A percentile compares a stretch with the other conserved stretches of the same genome.
Evolutionary conservation across 305 asterid species (phyloP).

Genomic region (Fraxinus baroniana): DNA sequence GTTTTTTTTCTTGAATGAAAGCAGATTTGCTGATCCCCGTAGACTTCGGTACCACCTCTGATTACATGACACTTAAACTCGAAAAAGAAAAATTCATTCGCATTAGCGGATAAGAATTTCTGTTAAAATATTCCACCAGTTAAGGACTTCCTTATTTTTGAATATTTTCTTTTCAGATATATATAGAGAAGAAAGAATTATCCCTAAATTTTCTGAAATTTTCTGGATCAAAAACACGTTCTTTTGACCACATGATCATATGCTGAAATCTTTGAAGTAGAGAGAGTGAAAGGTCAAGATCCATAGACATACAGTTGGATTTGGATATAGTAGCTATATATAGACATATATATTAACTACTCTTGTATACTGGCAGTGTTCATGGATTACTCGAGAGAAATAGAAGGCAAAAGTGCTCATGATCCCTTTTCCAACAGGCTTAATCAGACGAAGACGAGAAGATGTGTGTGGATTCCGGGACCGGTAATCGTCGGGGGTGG

Average conservation of each 20-base stretch:
- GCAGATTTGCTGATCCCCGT: constrained; percentile 45
- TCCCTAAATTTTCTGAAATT: constrained; percentile 20
- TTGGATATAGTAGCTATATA: not conserved
- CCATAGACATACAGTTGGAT: constrained; percentile 2
- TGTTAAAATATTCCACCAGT: constrained; percentile 31
- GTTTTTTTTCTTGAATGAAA: constrained; percentile 24
- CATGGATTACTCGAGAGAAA: constrained; percentile 45
- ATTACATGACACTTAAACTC: constrained; percentile 19
- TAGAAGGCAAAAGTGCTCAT: constrained; percentile 50
- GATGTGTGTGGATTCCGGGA: constrained; percentile 48
- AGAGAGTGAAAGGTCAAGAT: constrained; percentile 7
- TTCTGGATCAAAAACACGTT: constrained; percentile 14
- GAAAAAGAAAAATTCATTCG: constrained; percentile 12
- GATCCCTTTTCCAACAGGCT: constrained; percentile 41
- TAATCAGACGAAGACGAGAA: not conserved
- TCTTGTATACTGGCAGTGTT: not conserved
- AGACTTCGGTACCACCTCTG: constrained; percentile 30
- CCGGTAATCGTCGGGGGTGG: constrained; percentile 92
- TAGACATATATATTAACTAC: not conserved
- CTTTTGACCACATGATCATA: constrained; percentile 31
- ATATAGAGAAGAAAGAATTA: constrained; percentile 8
- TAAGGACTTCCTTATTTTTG: constrained; percentile 19
- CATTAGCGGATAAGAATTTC: constrained; percentile 47
- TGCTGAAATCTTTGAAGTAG: constrained; percentile 21
- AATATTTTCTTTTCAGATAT: constrained; percentile 8